These are phyloP conservation scores for Alternaria sp. DNA, from an alignment of 2,329 filamentous ascomycete species.

Conservation along the genomic window DNA sequence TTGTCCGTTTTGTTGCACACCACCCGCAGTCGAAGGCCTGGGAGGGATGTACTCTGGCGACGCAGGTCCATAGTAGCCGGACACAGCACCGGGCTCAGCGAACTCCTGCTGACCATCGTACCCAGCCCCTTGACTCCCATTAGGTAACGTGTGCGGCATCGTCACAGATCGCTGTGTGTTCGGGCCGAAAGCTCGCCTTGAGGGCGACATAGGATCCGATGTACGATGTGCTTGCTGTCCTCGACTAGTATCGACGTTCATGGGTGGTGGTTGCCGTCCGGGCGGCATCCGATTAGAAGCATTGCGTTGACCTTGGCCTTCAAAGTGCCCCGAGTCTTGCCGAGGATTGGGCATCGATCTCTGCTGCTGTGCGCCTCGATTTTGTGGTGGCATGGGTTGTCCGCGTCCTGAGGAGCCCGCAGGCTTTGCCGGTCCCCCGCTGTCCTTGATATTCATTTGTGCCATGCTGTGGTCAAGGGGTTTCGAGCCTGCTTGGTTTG, in stretches of 20 bases:
- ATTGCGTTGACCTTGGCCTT: constrained; percentile 39
- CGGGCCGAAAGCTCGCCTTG: constrained; percentile 41
- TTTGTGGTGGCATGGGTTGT: constrained; percentile 35
- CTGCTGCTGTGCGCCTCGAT: constrained; percentile 32
- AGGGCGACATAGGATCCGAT: constrained; percentile 39
- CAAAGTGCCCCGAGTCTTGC: constrained; percentile 50
- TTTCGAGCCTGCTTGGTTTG: constrained; percentile 20
- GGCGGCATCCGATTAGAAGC: constrained; percentile 38
- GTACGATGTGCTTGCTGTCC: constrained; percentile 27
- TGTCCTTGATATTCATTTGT: constrained; percentile 44
- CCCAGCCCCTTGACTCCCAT: constrained; percentile 21
- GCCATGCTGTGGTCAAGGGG: constrained; percentile 49
- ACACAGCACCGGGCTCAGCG: constrained; percentile 45
- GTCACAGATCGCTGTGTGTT: constrained; percentile 49
- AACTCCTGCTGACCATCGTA: constrained; percentile 44
- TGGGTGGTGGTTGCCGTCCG: constrained; percentile 38
- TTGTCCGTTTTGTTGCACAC: constrained; percentile 36
- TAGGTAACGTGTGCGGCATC: constrained; percentile 47
- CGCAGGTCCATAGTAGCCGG: constrained; percentile 50
- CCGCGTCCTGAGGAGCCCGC: constrained; percentile 34
- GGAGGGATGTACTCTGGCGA: constrained; percentile 48
- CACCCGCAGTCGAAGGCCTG: constrained; percentile 50
- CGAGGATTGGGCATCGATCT: constrained; percentile 36
- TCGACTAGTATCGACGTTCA: constrained; percentile 29
- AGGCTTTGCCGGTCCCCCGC: constrained; percentile 26